These are phyloP conservation scores for Lactuca sativa DNA, from an alignment of 129 eudicot species.

Conservation along the genomic window DNA sequence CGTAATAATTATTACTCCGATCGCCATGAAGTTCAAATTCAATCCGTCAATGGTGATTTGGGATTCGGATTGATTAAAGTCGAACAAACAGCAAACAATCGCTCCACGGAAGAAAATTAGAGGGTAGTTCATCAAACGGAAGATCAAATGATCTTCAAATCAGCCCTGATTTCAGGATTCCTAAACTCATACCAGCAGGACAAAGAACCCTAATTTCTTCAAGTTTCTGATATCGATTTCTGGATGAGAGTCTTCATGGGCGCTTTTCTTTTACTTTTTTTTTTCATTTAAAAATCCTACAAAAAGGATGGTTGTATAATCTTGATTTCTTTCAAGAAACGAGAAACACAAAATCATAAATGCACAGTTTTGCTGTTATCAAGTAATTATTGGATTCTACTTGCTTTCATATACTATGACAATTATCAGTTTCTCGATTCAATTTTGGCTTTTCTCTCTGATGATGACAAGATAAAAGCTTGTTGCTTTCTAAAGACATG, in stretches of 20 bases:
- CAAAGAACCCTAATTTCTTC: background rate
- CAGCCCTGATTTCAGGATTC: constrained; percentile 8
- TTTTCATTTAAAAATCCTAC: constrained; percentile 16
- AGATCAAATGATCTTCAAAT: background rate
- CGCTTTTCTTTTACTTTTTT: background rate
- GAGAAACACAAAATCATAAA: constrained; percentile 20
- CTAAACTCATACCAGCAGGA: background rate
- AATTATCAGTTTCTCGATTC: constrained; percentile 10
- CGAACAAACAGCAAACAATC: constrained; percentile 6
- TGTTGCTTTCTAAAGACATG: background rate
- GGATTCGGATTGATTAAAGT: constrained; percentile 28
- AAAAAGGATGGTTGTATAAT: constrained; percentile 29
- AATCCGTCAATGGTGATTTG: constrained; percentile 21
- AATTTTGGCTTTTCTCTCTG: constrained; percentile 1
- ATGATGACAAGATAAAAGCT: constrained; percentile 11
- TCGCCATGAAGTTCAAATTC: constrained; percentile 34
- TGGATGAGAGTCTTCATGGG: constrained; percentile 24
- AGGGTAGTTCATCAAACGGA: constrained; percentile 9
- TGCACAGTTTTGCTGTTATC: constrained; percentile 35
- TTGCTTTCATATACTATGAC: constrained; percentile 9
- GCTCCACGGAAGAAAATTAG: background rate
- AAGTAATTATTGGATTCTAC: constrained; percentile 21
- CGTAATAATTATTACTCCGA: constrained; percentile 35
- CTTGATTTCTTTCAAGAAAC: constrained; percentile 25
- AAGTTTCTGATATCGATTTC: constrained; percentile 3